Evolutionary conservation across 2,329 filamentous ascomycete species (phyloP), one percentile per base, ranked within the genome.

Genomic region (Neonectria magnoliae): DNA sequence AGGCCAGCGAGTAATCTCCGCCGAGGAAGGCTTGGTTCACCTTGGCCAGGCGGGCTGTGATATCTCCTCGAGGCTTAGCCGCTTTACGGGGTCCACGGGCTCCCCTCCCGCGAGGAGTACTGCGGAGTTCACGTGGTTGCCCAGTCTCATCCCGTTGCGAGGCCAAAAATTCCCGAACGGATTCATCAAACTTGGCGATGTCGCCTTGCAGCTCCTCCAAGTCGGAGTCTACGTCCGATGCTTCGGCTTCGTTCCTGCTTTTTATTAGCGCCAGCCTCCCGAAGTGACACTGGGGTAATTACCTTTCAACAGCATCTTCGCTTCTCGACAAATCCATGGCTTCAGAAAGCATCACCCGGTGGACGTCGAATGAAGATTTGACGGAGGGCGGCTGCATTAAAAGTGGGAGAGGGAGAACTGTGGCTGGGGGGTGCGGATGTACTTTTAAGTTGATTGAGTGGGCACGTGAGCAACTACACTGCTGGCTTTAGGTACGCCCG

Each of bases 1-100:
- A 80, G 5, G 91, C 90, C 44, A 84, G 81, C 5, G 87, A 83
- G 67, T 90, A 89, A 20, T 90, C 83, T 27, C 85, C 83, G 10
- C 85, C 82, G 63, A 93, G 83, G 73, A 90, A 94, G 5, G 89
- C 87, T 64, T 90, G 84, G 63, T 89, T 92, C 3, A 92, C 92
- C 73, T 87, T 83, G 51, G 86, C 85, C 53, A 94, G 83, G 45
- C 90, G 83, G 44, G 87, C 82, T 72, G 90, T 93, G 76, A 94
- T 92, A 70, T 93, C 90, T 44, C 85, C 88, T 48, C 90, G 87
- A 16, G 90, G 90, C 75, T 92, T 90, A 9, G 87, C 89, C 25
- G 88, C 85, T 75, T 89, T 88, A 18, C 86, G 81, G 27, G 85
- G 85, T 7, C 85, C 85, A 14, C 81, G 77, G 50, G 76, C 62